Percentiles rank a stretch among this genome's conserved stretches.
Evolutionary conservation across 768 basidiomycete genomes (phyloP).

Genomic region (Macrolepiota dolichaula): DNA sequence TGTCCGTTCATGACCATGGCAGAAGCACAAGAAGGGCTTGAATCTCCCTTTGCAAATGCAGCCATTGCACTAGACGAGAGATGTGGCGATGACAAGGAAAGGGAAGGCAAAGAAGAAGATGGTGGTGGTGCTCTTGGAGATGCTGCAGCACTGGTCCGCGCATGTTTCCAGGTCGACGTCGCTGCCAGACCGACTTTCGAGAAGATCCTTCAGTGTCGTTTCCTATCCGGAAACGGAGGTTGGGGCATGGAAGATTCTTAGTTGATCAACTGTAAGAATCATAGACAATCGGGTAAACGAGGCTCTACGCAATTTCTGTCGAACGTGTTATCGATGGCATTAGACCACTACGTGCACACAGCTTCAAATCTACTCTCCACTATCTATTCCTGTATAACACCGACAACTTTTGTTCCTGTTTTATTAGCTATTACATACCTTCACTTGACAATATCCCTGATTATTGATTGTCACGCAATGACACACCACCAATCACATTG

Average conservation of each 20-base stretch:
- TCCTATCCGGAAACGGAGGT: conserved; percentile 74
- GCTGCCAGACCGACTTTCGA: conserved; percentile 83
- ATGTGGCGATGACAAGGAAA: conserved; percentile 70
- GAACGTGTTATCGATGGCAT: conserved; percentile 15
- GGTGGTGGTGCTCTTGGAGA: conserved; percentile 84
- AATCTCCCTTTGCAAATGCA: conserved; percentile 71
- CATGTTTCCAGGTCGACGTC: conserved; percentile 82
- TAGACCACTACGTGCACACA: conserved; percentile 4
- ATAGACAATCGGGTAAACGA: conserved; percentile 11
- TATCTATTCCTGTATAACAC: conserved; percentile 10
- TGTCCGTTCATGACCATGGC: conserved; percentile 89
- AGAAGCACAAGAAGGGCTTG: conserved; percentile 84
- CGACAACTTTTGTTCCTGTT: conserved; percentile 7
- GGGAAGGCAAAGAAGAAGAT: conserved; percentile 73
- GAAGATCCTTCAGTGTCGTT: conserved; percentile 72
- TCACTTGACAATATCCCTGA: not conserved
- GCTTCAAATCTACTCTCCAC: not conserved
- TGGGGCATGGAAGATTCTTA: conserved; percentile 48
- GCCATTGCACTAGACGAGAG: conserved; percentile 77
- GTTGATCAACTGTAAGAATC: conserved; percentile 1
- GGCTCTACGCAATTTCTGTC: conserved; percentile 1
- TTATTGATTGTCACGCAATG: conserved; percentile 9
- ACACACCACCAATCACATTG: conserved; percentile 5
- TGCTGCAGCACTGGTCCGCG: conserved; percentile 78
- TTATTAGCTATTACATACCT: conserved; percentile 6